A percentile compares a stretch with the other conserved stretches of the same genome.
phyloP scores from a whole-genome alignment of 2,329 filamentous ascomycete genomes.

The Xylaria digitata region DNA sequence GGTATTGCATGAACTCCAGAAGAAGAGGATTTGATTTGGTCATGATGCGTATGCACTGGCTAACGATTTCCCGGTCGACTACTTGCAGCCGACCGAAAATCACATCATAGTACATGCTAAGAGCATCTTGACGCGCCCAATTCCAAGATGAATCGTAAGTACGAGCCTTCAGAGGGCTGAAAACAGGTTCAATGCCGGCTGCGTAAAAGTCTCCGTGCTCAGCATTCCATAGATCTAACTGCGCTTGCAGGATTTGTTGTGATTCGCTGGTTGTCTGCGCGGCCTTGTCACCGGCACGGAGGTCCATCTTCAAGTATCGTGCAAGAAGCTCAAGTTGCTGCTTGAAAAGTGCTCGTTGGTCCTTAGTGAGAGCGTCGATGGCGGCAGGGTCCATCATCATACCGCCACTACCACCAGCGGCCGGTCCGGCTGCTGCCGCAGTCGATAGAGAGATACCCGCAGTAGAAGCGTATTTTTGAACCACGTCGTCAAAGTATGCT shows the following conservation, averaged over 20 bases:
- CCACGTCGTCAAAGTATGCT: slow-evolving; percentile 85
- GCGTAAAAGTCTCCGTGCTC: slow-evolving; percentile 99
- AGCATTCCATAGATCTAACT: slow-evolving; percentile 92
- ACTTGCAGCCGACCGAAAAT: slow-evolving; percentile 95
- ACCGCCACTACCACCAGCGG: slow-evolving; percentile 76
- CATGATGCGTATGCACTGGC: slow-evolving; percentile 98
- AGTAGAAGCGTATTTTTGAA: slow-evolving; percentile 88
- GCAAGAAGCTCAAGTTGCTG: slow-evolving; percentile 96
- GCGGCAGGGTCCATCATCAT: slow-evolving; percentile 99
- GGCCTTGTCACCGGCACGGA: slow-evolving; percentile 95
- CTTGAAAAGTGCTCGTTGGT: slow-evolving; percentile 96
- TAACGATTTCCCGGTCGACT: slow-evolving; percentile 97
- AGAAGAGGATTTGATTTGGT: slow-evolving; percentile 96
- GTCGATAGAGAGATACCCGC: slow-evolving; percentile 87
- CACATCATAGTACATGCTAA: slow-evolving; percentile 99
- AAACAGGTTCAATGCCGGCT: slow-evolving; percentile 90
- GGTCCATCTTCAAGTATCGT: slow-evolving; percentile 95
- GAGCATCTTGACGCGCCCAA: slow-evolving; percentile 96
- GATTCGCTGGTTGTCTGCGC: slow-evolving; percentile 87
- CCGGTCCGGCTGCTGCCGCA: slow-evolving; percentile 77
- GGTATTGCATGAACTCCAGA: slow-evolving; percentile 99
- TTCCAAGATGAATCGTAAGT: slow-evolving; percentile 99
- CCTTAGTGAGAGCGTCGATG: slow-evolving; percentile 95
- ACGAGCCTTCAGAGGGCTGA: slow-evolving; percentile 92
- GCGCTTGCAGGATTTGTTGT: slow-evolving; percentile 86